These are phyloP conservation scores for Heimioporus sp. DNA, from an alignment of 768 basidiomycete genomes.

Conservation along the genomic window DNA sequence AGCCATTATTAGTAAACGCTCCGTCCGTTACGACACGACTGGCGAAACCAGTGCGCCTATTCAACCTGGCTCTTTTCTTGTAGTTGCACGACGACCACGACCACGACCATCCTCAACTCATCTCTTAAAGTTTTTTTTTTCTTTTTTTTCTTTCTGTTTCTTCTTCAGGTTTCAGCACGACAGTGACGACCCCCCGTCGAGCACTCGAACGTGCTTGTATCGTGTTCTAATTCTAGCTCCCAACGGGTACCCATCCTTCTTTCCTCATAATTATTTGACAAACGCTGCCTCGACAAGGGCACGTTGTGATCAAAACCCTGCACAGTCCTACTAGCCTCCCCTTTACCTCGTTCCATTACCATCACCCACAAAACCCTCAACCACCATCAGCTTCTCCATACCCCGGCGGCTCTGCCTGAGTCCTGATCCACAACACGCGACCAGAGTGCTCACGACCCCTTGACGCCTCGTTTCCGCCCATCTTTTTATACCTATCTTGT, in stretches of 20 bases:
- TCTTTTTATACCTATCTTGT: constrained; percentile 59
- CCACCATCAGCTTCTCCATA: constrained; percentile 31
- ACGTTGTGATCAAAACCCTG: constrained; percentile 81
- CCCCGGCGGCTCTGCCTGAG: constrained; percentile 26
- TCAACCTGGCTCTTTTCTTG: constrained; percentile 16
- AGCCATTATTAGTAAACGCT: constrained; percentile 26
- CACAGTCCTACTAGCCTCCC: constrained; percentile 48
- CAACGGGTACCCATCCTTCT: constrained; percentile 20
- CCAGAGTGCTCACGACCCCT: constrained; percentile 53
- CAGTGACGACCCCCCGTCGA: constrained; percentile 10
- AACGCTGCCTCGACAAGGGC: constrained; percentile 57
- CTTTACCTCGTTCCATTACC: constrained; percentile 54
- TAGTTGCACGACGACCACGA: constrained; percentile 22
- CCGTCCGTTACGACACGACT: constrained; percentile 32
- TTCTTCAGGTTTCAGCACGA: constrained; percentile 9
- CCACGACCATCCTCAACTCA: constrained; percentile 3
- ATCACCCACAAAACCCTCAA: constrained; percentile 36
- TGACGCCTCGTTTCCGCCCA: constrained; percentile 42
- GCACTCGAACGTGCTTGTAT: constrained; percentile 18
- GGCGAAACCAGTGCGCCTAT: constrained; percentile 32
- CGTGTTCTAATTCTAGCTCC: constrained; percentile 19
- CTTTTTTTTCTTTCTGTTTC: too few species aligned
- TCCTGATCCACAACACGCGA: constrained; percentile 38
- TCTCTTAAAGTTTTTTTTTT: neutral
- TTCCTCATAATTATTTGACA: constrained; percentile 41